Percentiles rank a stretch among this genome's conserved stretches.
Conservation (phyloP, 1,139 yeast species). For the Geotrichum reessii region DNA sequence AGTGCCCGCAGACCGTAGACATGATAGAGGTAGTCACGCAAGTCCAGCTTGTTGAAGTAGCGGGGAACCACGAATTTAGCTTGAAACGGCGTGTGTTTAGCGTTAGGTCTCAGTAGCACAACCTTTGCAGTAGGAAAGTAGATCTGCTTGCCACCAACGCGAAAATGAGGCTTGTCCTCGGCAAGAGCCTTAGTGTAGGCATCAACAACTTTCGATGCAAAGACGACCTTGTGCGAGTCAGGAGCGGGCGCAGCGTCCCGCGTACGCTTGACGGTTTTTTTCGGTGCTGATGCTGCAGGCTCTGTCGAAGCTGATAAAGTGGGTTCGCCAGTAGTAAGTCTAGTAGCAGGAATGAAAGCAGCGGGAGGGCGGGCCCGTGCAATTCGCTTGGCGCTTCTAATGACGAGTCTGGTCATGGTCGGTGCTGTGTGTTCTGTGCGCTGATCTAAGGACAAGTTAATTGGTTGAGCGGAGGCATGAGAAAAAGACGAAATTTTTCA, state of each 20-base stretch:
- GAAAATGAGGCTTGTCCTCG: conserved; percentile 70
- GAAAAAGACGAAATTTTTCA: conserved; percentile 5
- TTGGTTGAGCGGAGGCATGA: conserved; percentile 1
- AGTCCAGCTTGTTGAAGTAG: conserved; percentile 81
- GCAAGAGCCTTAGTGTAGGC: conserved; percentile 53
- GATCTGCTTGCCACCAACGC: conserved; percentile 63
- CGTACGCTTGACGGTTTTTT: neutral
- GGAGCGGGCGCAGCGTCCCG: conserved; percentile 7
- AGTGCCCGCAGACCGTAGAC: conserved; percentile 83
- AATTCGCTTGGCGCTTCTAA: conserved; percentile 14
- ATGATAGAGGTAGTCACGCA: conserved; percentile 85
- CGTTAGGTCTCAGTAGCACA: conserved; percentile 75
- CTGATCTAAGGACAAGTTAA: neutral
- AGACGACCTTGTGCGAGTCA: conserved; percentile 12
- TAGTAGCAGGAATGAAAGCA: conserved; percentile 11
- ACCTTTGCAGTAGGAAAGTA: conserved; percentile 83
- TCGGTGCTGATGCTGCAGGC: neutral
- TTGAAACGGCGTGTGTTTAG: conserved; percentile 92
- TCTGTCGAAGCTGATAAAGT: neutral
- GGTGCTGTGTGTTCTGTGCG: neutral
- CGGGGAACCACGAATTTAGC: conserved; percentile 92
- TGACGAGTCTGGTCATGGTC: conserved; percentile 14
- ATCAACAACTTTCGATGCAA: conserved; percentile 22
- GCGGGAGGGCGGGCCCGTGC: conserved; percentile 17
- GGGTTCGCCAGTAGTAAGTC: conserved; percentile 6